Evolutionary conservation across 192 early-diverging fungal species (phyloP).

Genomic region (Linnemannia schmuckeri): DNA sequence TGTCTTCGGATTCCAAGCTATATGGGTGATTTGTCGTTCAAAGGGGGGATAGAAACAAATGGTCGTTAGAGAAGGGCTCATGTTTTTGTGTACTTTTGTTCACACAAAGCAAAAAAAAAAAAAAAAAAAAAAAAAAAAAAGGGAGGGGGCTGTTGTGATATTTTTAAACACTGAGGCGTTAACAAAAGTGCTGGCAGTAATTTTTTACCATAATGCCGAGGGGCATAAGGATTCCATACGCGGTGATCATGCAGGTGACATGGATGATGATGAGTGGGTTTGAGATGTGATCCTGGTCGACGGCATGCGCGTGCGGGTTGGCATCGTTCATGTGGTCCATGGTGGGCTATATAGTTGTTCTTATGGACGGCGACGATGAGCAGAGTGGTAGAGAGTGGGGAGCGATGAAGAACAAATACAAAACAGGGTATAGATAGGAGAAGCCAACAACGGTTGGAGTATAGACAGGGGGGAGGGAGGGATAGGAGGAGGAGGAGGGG

Average conservation of each 20-base stretch:
- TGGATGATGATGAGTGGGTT: constrained; percentile 63
- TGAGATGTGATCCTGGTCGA: constrained; percentile 27
- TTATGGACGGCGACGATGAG: background rate
- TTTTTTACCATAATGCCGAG: constrained; percentile 51
- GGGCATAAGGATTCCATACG: constrained; percentile 57
- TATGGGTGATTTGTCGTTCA: background rate
- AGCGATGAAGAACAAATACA: background rate
- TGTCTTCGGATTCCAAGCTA: constrained; percentile 46
- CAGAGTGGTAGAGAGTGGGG: background rate
- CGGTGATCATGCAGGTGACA: constrained; percentile 57
- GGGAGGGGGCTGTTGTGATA: constrained; percentile 4
- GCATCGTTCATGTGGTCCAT: constrained; percentile 48
- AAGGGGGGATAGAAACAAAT: background rate
- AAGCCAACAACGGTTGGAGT: background rate
- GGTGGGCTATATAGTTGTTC: background rate
- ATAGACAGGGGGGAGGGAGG: background rate
- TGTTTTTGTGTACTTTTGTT: background rate
- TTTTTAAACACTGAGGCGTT: constrained; percentile 5
- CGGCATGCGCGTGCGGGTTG: constrained; percentile 37
- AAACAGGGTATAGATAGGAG: background rate
- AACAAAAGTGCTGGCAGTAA: background rate
- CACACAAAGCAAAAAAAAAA: background rate
- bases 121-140: background rate
- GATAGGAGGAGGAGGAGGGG: background rate
- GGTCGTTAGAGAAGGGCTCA: background rate